phyloP scores from a whole-genome alignment of 2,329 filamentous ascomycete species.

The Trichoderma koningiopsis region DNA sequence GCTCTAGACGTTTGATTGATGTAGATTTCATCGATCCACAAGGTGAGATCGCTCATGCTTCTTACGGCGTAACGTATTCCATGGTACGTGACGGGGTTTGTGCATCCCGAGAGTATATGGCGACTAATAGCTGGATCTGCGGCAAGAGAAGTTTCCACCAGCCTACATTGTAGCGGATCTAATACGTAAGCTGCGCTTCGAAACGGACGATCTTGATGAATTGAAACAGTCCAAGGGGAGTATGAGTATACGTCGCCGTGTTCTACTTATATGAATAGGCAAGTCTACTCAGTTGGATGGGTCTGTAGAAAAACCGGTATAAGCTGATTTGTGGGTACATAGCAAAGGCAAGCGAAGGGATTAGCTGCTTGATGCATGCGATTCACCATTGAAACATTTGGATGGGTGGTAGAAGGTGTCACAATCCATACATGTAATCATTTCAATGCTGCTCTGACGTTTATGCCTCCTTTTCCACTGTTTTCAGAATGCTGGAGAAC shows the following conservation, averaged over 20 bases:
- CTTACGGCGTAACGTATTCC: background rate
- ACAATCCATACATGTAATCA: background rate
- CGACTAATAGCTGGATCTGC: background rate
- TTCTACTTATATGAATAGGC: background rate
- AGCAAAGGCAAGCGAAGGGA: background rate
- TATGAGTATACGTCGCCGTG: background rate
- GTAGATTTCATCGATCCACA: constrained; percentile 7
- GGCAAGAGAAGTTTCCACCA: background rate
- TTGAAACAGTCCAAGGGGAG: background rate
- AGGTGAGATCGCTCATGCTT: constrained; percentile 2
- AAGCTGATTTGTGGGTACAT: background rate
- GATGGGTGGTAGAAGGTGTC: background rate
- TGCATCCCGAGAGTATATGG: background rate
- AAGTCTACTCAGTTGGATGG: background rate
- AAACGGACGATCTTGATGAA: background rate
- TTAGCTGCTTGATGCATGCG: background rate
- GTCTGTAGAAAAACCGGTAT: background rate
- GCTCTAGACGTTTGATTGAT: constrained; percentile 10
- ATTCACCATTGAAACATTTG: background rate
- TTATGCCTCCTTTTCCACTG: background rate
- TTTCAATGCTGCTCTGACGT: background rate
- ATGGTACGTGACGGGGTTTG: background rate
- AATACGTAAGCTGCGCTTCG: background rate
- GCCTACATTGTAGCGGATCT: background rate
- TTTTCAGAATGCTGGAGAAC: background rate